Evolutionary conservation across 345 rosid genomes (phyloP).

Genomic region (Eucalyptus microcorys): DNA sequence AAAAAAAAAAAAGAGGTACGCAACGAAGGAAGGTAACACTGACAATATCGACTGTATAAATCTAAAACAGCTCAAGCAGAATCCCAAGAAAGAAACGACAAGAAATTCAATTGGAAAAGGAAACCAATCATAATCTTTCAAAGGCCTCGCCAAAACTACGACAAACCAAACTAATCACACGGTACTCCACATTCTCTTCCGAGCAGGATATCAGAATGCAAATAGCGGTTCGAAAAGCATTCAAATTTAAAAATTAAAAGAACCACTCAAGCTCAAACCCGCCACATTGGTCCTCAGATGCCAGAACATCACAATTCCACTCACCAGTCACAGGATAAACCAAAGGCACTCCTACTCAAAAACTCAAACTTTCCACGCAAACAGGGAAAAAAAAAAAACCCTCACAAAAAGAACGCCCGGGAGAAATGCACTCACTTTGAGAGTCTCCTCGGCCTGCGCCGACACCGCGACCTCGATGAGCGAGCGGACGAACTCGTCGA

Average conservation of each 20-base stretch:
- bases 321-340: background rate
- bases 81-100: background rate
- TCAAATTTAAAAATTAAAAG: too few relatives aligned
- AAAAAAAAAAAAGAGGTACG: background rate
- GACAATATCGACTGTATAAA: background rate
- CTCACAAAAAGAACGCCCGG: background rate
- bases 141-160: background rate
- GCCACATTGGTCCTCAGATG: background rate
- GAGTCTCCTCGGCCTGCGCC: slow-evolving; percentile 30
- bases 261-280: background rate
- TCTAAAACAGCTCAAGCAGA: background rate
- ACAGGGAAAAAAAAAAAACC: background rate
- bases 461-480: slow-evolving; percentile 36
- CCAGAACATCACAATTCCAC: background rate
- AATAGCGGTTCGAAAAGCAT: background rate
- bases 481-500: slow-evolving; percentile 52
- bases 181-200: background rate
- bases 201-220: background rate
- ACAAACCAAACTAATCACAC: background rate
- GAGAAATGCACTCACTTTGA: slow-evolving; percentile 25
- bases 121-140: background rate
- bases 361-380: background rate
- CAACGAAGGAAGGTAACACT: background rate
- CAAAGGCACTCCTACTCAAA: background rate
- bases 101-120: background rate